Percentiles rank a stretch among this genome's conserved stretches.
Evolutionary conservation across 2,329 filamentous ascomycete species (phyloP).

Genomic region (Rhexocercosporidium sp.): DNA sequence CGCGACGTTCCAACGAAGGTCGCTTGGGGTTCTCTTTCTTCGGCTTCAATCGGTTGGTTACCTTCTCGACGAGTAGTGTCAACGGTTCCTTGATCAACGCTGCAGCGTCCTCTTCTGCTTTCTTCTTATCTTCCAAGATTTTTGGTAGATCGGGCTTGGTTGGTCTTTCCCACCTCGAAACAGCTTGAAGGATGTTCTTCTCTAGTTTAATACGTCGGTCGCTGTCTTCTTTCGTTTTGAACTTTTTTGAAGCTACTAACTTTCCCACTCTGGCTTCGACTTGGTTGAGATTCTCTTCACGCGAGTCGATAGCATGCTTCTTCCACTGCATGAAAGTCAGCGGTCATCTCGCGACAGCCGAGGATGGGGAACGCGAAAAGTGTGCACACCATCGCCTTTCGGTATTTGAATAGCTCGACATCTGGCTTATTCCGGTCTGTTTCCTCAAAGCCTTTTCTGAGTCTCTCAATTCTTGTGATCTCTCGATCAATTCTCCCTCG

Average conservation of each 20-base stretch:
- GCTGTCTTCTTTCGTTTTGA: not conserved
- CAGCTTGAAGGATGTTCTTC: conserved; percentile 1
- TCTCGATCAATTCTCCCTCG: not conserved
- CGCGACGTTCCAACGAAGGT: not conserved
- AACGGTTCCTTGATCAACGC: not conserved
- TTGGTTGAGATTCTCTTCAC: not conserved
- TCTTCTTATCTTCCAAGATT: not conserved
- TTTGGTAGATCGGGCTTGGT: not conserved
- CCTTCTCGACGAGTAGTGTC: not conserved
- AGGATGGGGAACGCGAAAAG: not conserved
- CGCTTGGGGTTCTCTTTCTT: not conserved
- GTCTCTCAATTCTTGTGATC: conserved; percentile 5
- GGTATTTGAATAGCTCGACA: not conserved
- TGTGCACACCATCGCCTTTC: not conserved
- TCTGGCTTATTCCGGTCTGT: not conserved
- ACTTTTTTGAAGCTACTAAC: not conserved
- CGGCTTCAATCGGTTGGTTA: not conserved
- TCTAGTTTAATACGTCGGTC: not conserved
- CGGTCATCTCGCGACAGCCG: not conserved
- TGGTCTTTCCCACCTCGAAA: not conserved
- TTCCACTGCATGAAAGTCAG: conserved; percentile 1
- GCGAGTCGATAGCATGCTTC: not conserved
- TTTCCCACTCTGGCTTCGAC: not conserved
- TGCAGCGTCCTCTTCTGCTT: not conserved
- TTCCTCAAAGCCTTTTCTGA: not conserved